These are phyloP conservation scores for Aspergillus carbonarius DNA, from an alignment of 2,329 filamentous ascomycete genomes.

Conservation along the genomic window DNA sequence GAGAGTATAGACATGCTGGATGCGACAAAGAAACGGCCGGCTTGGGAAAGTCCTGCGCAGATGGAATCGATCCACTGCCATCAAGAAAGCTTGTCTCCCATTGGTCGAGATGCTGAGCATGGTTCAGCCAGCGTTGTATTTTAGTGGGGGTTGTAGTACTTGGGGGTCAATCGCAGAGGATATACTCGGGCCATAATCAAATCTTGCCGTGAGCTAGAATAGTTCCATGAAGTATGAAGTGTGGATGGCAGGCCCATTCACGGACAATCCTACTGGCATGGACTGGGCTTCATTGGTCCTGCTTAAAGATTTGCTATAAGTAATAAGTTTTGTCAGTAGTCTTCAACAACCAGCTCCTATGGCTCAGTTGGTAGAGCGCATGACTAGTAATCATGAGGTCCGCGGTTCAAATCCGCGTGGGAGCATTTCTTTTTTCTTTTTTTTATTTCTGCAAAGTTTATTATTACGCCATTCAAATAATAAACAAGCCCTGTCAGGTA, in stretches of 20 bases:
- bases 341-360: neutral
- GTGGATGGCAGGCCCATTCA: too few relatives aligned
- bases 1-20: neutral
- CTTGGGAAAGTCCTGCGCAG: neutral
- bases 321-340: neutral
- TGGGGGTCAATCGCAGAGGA: too few relatives aligned
- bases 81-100: neutral
- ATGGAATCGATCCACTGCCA: neutral
- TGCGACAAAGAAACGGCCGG: neutral
- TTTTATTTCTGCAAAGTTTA: neutral
- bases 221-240: too few relatives aligned
- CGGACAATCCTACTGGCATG: too few relatives aligned
- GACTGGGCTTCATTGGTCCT: too few relatives aligned
- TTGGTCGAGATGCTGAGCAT: neutral
- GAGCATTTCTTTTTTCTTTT: neutral
- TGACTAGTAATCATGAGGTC: neutral
- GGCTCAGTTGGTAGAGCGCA: neutral
- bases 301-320: too few relatives aligned
- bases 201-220: too few relatives aligned
- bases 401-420: neutral
- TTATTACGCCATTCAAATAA: neutral
- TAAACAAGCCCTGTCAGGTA: neutral
- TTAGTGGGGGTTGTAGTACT: too few relatives aligned
- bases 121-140: neutral
- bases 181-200: too few relatives aligned